Base-by-base conservation (phyloP, 2,329 filamentous ascomycete genomes). In the Leptosphaerulina australis region DNA sequence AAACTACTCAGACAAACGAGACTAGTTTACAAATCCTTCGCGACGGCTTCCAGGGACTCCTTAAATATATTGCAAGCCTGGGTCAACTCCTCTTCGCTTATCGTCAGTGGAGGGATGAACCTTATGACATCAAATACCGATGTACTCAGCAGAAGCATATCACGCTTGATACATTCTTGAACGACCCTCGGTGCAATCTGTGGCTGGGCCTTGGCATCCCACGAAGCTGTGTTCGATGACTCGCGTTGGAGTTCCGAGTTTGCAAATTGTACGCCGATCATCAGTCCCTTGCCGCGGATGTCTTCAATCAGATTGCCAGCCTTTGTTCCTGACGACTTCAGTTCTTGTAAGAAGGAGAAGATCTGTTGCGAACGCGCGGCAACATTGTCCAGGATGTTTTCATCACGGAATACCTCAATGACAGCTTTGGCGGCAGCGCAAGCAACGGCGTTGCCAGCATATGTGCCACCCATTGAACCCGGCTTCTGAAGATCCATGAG, bases 111-210 rank as follows among this genome's bases (percentile, higher is more conserved):
- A 0, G 64, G 64, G 15, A 68, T 68, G 24, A 68, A 68, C 14
- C 64, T 48, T 20, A 68, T 20, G 2, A 68, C 64, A 25, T 68
- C 64, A 12, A 68, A 68, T 0, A 68, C 58, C 0, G 63, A 66
- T n/a, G 64, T 68, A 39, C 63, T 66, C 1, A 68, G 56, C 14
- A 68, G 53, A 34, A 68, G 53, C 64, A 68, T 68, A 31, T 68
- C 44, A 3, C 64, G 50, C 54, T 66, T 66, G 12, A 68, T 41
- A 34, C 64, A 62, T 31, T 68, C 63, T 22, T 62, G 58, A 4
- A 68, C 64, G 18, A 68, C 39, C 46, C 61, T 64, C 1, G 64
- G 64, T 2, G 59, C 63, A n/a, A 68, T 56, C 38, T 66, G 64
- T 7, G 59, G 53, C 39, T 56, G 58, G n/a, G 24, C 28, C 17